Base-by-base conservation (phyloP, 495 filamentous ascomycete genomes). In the Glonium stellatum region DNA sequence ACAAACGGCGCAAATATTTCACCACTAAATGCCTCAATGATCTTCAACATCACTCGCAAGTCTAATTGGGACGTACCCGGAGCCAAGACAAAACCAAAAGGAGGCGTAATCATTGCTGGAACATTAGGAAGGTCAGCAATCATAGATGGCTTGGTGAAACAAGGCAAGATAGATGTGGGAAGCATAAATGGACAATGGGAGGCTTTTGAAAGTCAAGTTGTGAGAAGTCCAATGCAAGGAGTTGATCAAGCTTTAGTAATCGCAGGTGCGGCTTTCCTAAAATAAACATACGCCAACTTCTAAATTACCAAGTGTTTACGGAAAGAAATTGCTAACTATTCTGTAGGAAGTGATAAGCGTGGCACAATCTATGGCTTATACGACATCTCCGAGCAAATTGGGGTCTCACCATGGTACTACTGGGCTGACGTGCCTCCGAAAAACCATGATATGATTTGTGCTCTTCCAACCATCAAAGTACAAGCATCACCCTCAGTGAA, bases 391-490 rank as follows among this genome's bases (percentile, higher is more conserved):
- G 85, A 88, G 67, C 85, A 89, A 62, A 89, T 89, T 54, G 87
- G 87, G 18, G 84, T 89, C 6, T 86, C 83, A 42, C 87, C 87
- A 42, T 89, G 85, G 86, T 85, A 87, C 70, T 89, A 82, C 78
- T 89, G 79, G 79, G 85, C 87, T 0, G 87, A 90, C 70, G 83
- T 85, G 0, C 79, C 85, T 0, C 69, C 79, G 12, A 77, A 79
- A 60, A 71, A 75, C 58, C 75, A 78, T 62, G 68, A 74, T 31
- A 75, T 78, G 3, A 78, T 89, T 37, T 88, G 79, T 61, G 82
- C 80, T 4, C 42, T 67, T 9, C 62, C 80, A 11, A 70, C 76
- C 6, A 71, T 67, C 6, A 86, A 83, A 65, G 70, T 79, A 1
- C 84, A 89, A 55, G 79, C 77, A 4, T 72, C 81, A 15, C 86